These are phyloP conservation scores for Oryza glaberrima DNA, from an alignment of 176 grass and related monocot genomes.

Conservation along the genomic window DNA sequence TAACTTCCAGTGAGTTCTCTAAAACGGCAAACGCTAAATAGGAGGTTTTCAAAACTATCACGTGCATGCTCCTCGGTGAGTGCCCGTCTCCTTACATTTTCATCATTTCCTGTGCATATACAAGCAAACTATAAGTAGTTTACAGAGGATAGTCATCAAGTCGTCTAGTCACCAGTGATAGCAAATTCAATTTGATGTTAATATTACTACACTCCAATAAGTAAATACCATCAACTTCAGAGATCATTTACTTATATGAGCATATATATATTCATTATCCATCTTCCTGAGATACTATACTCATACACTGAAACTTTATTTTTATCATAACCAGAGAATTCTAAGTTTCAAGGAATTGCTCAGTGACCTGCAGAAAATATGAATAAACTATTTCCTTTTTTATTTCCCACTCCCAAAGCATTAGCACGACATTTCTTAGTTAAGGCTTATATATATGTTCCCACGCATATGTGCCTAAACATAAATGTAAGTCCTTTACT, in stretches of 20 bases:
- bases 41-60: conserved; percentile 96
- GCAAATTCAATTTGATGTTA: conserved; percentile 13
- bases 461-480: background rate
- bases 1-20: conserved; percentile 90
- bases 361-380: background rate
- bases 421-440: background rate
- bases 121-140: conserved; percentile 3
- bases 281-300: background rate
- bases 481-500: background rate
- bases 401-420: background rate
- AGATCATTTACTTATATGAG: background rate
- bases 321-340: conserved; percentile 13
- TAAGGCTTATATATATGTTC: background rate
- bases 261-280: background rate
- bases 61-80: conserved; percentile 95
- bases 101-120: conserved; percentile 65
- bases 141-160: background rate
- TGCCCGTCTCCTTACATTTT: conserved; percentile 72
- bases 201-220: background rate
- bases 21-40: conserved; percentile 95
- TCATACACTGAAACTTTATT: background rate
- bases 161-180: background rate
- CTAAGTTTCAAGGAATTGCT: conserved; percentile 3
- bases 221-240: conserved; percentile 10
- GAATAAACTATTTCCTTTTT: background rate